Percentiles rank a stretch among this genome's conserved stretches.
These are phyloP conservation scores for Ophiorrhiza pumila DNA, from an alignment of 257 asterid species.

Conservation along the genomic window DNA sequence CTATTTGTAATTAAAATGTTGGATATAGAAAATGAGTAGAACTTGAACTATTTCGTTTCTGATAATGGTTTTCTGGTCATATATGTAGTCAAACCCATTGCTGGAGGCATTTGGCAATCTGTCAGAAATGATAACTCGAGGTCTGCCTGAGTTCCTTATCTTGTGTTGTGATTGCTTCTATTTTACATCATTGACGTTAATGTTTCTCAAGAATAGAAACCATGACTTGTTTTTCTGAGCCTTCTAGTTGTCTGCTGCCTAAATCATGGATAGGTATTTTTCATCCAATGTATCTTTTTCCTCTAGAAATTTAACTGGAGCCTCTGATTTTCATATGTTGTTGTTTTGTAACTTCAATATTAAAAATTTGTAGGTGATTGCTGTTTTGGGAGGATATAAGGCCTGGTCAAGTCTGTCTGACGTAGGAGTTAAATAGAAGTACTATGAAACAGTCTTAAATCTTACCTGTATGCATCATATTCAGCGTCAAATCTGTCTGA, in stretches of 20 bases:
- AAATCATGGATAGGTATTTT: background rate
- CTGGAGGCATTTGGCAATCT: conserved; percentile 99
- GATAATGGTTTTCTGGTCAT: conserved; percentile 14
- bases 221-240: background rate
- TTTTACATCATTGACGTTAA: background rate
- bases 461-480: background rate
- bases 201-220: background rate
- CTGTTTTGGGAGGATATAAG: background rate
- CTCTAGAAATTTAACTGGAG: background rate
- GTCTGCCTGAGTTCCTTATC: conserved; percentile 34
- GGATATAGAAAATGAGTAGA: background rate
- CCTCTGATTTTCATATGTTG: background rate
- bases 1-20: background rate
- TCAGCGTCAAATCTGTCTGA: no score
- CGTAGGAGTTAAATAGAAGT: background rate
- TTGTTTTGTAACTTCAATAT: background rate
- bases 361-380: background rate
- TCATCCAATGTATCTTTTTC: background rate
- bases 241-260: background rate
- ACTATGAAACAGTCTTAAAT: background rate
- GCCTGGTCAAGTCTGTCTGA: background rate
- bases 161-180: background rate
- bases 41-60: conserved; percentile 5
- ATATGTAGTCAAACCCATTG: conserved; percentile 84
- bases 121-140: conserved; percentile 97